Percentiles rank a stretch among this genome's conserved stretches.
Evolutionary conservation across 164 flowering plant genomes (phyloP).

Genomic region (Macadamia tetraphylla): DNA sequence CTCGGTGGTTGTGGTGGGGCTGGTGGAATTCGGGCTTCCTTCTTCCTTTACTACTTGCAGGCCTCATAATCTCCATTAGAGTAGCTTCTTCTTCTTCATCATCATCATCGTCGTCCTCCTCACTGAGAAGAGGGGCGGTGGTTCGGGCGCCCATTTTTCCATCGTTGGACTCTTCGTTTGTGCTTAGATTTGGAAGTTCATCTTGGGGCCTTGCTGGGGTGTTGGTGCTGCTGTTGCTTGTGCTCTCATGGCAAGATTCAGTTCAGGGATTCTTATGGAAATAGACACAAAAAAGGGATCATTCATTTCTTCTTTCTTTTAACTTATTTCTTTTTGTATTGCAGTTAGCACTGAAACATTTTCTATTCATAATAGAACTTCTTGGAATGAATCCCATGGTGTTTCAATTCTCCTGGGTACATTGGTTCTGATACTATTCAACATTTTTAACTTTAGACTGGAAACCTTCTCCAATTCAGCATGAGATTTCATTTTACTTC

Average conservation of each 20-base stretch:
- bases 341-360: too few species aligned
- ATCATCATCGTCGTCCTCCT: slow-evolving; percentile 6
- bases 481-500: too few species aligned
- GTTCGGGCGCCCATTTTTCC: slow-evolving; percentile 5
- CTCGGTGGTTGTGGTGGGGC: neutral
- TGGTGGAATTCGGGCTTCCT: slow-evolving; percentile 42
- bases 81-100: slow-evolving; percentile 28
- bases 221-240: slow-evolving; percentile 44
- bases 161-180: slow-evolving; percentile 37
- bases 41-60: slow-evolving; percentile 55
- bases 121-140: neutral
- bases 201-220: slow-evolving; percentile 65
- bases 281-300: slow-evolving; percentile 12
- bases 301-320: too few species aligned
- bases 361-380: too few species aligned
- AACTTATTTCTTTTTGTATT: too few species aligned
- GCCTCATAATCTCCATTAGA: slow-evolving; percentile 54
- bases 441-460: too few species aligned
- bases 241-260: slow-evolving; percentile 60
- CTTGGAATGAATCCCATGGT: too few species aligned
- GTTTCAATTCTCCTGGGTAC: too few species aligned
- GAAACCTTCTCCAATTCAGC: too few species aligned
- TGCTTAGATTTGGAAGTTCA: slow-evolving; percentile 49
- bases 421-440: too few species aligned
- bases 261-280: slow-evolving; percentile 57